phyloP scores from a whole-genome alignment of 371 early-diverging fungal genomes.

The Rhizopus arrhizus region DNA sequence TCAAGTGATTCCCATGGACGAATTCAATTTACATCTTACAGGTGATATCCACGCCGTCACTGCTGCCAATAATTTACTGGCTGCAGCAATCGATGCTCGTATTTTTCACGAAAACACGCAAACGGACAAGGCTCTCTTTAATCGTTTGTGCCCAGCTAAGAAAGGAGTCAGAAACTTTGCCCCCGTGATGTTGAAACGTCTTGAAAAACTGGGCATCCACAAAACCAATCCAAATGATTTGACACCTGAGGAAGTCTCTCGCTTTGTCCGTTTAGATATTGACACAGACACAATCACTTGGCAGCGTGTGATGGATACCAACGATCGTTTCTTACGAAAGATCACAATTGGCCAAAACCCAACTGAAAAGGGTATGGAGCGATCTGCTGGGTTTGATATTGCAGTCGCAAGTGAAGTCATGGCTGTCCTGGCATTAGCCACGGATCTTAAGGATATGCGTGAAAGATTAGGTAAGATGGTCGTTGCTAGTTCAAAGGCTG shows the following conservation, averaged over 20 bases:
- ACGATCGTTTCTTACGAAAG: slow-evolving; percentile 93
- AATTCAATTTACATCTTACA: slow-evolving; percentile 96
- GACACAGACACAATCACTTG: slow-evolving; percentile 91
- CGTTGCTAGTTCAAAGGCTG: slow-evolving; percentile 80
- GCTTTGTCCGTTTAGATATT: slow-evolving; percentile 90
- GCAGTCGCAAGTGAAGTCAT: slow-evolving; percentile 96
- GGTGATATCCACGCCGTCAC: slow-evolving; percentile 97
- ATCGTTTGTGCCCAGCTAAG: slow-evolving; percentile 85
- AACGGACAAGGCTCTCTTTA: slow-evolving; percentile 83
- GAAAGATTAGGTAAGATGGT: slow-evolving; percentile 93
- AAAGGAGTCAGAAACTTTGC: slow-evolving; percentile 84
- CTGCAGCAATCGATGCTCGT: slow-evolving; percentile 97
- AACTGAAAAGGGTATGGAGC: slow-evolving; percentile 84
- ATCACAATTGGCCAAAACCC: slow-evolving; percentile 86
- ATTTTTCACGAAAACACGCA: slow-evolving; percentile 96
- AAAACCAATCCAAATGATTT: slow-evolving; percentile 79
- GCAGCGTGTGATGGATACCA: slow-evolving; percentile 94
- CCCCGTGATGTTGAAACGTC: slow-evolving; percentile 82
- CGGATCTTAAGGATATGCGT: slow-evolving; percentile 88
- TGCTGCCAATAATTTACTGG: slow-evolving; percentile 94
- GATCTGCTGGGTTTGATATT: slow-evolving; percentile 95
- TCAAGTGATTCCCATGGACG: slow-evolving; percentile 98
- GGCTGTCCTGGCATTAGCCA: slow-evolving; percentile 93
- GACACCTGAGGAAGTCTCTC: slow-evolving; percentile 74
- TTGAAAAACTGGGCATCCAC: slow-evolving; percentile 81